These are phyloP conservation scores for Penicillium fimorum DNA, from an alignment of 495 filamentous ascomycete species.

Conservation along the genomic window DNA sequence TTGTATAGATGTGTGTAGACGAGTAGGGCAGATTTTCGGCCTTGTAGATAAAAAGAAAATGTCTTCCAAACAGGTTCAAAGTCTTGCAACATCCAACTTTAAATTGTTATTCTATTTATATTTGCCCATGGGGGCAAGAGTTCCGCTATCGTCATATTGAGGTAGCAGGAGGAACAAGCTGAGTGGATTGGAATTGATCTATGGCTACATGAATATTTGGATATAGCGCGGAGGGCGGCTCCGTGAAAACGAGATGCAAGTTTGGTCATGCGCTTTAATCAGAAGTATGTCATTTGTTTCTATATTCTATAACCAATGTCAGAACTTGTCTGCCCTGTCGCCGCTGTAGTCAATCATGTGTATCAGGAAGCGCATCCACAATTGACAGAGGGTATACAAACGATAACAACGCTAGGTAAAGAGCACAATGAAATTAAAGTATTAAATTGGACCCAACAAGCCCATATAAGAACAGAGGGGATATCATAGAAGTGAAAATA, in stretches of 20 bases:
- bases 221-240: conserved; percentile 13
- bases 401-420: conserved; percentile 26
- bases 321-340: neutral
- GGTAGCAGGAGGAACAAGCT: neutral
- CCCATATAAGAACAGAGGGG: conserved; percentile 33
- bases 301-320: conserved; percentile 10
- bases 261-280: neutral
- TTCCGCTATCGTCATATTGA: conserved; percentile 13
- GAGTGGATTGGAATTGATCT: conserved; percentile 10
- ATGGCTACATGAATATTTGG: conserved; percentile 2
- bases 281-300: conserved; percentile 22
- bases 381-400: conserved; percentile 18
- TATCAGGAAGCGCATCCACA: conserved; percentile 13
- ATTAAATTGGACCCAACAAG: conserved; percentile 29
- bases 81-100: neutral
- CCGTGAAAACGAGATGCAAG: conserved; percentile 6
- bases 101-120: conserved; percentile 1
- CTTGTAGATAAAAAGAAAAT: neutral
- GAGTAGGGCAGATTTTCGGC: neutral
- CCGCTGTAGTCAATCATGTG: neutral
- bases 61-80: neutral
- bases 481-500: conserved; percentile 35
- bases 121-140: neutral
- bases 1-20: neutral
- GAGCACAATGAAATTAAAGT: conserved; percentile 30